These are phyloP conservation scores for Rosellinia necatrix DNA, from an alignment of 2,329 filamentous ascomycete genomes.

Conservation along the genomic window DNA sequence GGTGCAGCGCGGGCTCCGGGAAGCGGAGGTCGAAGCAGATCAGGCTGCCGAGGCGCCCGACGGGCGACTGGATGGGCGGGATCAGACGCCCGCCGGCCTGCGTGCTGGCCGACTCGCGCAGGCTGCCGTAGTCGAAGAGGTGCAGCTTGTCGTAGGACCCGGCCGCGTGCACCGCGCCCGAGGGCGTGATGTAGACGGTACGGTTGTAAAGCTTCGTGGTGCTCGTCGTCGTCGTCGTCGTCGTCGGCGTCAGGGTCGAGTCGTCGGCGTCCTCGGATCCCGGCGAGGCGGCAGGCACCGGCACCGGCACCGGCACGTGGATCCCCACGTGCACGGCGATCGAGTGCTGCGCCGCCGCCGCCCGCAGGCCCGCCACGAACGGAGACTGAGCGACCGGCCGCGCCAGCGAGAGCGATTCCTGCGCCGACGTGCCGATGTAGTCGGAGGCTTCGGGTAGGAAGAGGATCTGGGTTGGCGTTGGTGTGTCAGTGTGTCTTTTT, in stretches of 20 bases:
- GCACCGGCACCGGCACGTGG: conserved; percentile 68
- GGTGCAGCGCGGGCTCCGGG: conserved; percentile 71
- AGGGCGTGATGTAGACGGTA: conserved; percentile 54
- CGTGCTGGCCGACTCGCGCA: conserved; percentile 62
- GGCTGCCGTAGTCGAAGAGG: conserved; percentile 72
- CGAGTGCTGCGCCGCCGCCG: conserved; percentile 64
- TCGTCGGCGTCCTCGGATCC: conserved; percentile 2
- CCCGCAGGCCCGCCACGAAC: conserved; percentile 77
- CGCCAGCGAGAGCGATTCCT: conserved; percentile 73
- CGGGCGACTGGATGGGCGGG: conserved; percentile 70
- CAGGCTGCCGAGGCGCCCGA: conserved; percentile 77
- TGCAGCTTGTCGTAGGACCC: conserved; percentile 83
- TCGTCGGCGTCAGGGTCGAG: background rate
- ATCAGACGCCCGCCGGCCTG: conserved; percentile 68
- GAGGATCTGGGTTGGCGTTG: conserved; percentile 60
- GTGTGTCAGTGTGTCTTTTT: conserved; percentile 16
- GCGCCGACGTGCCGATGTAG: conserved; percentile 75
- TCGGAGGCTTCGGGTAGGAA: conserved; percentile 93
- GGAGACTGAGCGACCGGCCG: conserved; percentile 66
- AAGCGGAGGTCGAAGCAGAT: conserved; percentile 95
- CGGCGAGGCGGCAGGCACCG: conserved; percentile 30
- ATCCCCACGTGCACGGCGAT: conserved; percentile 86
- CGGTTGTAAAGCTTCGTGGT: conserved; percentile 54
- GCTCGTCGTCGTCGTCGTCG: background rate
- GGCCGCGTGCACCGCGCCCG: conserved; percentile 48